phyloP scores from a whole-genome alignment of 1,284 basidiomycete genomes.

The Ustilago loliicola region DNA sequence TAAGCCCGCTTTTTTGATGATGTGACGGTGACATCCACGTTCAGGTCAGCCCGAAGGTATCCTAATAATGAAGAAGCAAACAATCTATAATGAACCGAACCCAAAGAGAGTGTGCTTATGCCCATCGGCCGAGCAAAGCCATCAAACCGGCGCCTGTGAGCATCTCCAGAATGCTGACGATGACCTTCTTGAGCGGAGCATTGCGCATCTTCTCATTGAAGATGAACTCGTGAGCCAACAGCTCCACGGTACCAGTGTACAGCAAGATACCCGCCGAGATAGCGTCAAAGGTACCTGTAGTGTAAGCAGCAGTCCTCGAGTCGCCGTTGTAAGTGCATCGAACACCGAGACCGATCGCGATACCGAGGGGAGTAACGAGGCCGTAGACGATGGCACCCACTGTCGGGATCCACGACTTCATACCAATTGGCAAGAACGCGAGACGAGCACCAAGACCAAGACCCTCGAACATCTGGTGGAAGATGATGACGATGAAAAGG shows the following conservation, averaged over 20 bases:
- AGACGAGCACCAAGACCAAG: slow-evolving; percentile 69
- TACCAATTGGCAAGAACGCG: slow-evolving; percentile 48
- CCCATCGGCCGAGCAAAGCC: slow-evolving; percentile 72
- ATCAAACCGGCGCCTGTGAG: slow-evolving; percentile 72
- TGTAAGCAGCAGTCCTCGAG: slow-evolving; percentile 64
- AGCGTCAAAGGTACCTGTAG: slow-evolving; percentile 67
- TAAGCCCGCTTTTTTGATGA: slow-evolving; percentile 11
- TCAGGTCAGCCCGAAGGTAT: neutral
- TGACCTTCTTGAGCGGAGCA: slow-evolving; percentile 65
- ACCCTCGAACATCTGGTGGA: slow-evolving; percentile 71
- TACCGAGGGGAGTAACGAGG: slow-evolving; percentile 67
- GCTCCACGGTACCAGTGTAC: slow-evolving; percentile 68
- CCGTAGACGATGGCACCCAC: slow-evolving; percentile 58
- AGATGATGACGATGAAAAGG: slow-evolving; percentile 90
- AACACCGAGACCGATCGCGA: slow-evolving; percentile 68
- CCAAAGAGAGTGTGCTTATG: slow-evolving; percentile 28
- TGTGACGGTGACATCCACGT: slow-evolving; percentile 14
- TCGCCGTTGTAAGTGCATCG: slow-evolving; percentile 67
- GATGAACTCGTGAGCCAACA: slow-evolving; percentile 70
- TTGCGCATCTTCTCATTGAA: slow-evolving; percentile 70
- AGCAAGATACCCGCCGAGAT: slow-evolving; percentile 68
- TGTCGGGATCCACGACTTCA: slow-evolving; percentile 50
- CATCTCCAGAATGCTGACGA: slow-evolving; percentile 67
- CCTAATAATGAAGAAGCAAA: neutral
- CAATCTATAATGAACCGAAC: neutral